Base-by-base conservation (phyloP, 2,329 filamentous ascomycete genomes). In the Aspergillus sp. region DNA sequence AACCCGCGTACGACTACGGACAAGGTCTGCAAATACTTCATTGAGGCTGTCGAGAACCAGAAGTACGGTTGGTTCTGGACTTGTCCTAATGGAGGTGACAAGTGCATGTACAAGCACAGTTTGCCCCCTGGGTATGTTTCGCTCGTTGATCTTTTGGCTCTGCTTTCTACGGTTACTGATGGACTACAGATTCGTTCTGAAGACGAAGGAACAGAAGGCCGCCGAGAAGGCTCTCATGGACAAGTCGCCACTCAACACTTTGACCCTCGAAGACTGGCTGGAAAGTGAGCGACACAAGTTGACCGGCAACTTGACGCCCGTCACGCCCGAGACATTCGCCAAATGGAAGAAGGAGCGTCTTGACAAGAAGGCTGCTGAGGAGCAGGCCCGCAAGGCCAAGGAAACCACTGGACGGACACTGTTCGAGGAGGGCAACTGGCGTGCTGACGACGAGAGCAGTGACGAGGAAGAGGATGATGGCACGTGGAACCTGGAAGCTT, bases 61-160 rank as follows among this genome's bases (percentile, higher is more conserved):
- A 99, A 98, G 79, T 99, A 99, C 72, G 95, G 95, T 64, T 99
- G 95, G 95, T 98, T 99, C 80, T 99, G 95, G 95, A 84, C 88
- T 61, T 99, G 95, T 85, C 95, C 95, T 50, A 98, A 98, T 73
- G 93, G 92, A 66, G 94, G 91, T 65, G 90, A 99, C 75, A 91
- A 97, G 79, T 99, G 95, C 90, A 98, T 95, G 89, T 99, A 99
- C 76, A 93, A 91, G 80, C 95, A 99, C 78, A 92, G 91, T 72
- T 84, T 99, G 70, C 95, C 96, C 69, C 91, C 93, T 72, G 95
- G 95, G 91, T 96, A 87, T 73, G 90, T 86, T 63, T 32, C 43
- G 15, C 6, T 1, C 50, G 30, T 30, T 59, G 25, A 17, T n/a
- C 60, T 39, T 43, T 57, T 5, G 39, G 38, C 62, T 19, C 36